Conservation (phyloP, 2,329 filamentous ascomycete species). For the Ceratocystis cubensis region DNA sequence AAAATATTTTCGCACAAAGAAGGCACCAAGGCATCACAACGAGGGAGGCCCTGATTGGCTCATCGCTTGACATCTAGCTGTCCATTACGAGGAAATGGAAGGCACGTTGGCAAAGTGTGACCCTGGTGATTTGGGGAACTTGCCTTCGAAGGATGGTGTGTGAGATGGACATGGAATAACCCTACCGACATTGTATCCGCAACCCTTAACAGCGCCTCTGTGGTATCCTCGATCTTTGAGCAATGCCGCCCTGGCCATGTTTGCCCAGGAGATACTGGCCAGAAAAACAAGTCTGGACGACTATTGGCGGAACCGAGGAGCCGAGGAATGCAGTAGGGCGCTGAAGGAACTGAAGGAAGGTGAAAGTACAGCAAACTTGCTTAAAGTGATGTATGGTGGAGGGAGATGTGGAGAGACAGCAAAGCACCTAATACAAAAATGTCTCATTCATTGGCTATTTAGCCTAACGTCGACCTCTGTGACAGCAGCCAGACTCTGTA, state of each 20-base stretch:
- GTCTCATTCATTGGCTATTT: background rate
- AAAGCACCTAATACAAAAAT: too few species aligned
- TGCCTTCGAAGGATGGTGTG: background rate
- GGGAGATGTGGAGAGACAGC: too few species aligned
- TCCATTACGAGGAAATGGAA: conserved; percentile 4
- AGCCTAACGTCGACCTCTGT: background rate
- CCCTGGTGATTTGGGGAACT: background rate
- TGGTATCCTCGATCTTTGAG: background rate
- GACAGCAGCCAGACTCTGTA: conserved; percentile 2
- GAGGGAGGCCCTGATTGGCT: background rate
- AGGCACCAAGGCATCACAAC: background rate
- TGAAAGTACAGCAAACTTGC: too few species aligned
- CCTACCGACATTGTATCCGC: background rate
- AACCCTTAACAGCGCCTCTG: background rate
- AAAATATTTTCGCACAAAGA: background rate
- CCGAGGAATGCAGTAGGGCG: too few species aligned
- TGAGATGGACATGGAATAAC: background rate
- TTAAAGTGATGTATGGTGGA: too few species aligned
- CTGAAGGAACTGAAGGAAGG: too few species aligned
- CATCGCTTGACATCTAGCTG: background rate
- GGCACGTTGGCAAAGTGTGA: background rate
- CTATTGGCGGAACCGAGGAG: too few species aligned
- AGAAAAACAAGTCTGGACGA: too few species aligned
- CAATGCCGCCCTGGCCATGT: too few species aligned
- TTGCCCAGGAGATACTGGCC: too few species aligned